Evolutionary conservation across 768 basidiomycete genomes (phyloP).

Genomic region (Trametes gibbosa): DNA sequence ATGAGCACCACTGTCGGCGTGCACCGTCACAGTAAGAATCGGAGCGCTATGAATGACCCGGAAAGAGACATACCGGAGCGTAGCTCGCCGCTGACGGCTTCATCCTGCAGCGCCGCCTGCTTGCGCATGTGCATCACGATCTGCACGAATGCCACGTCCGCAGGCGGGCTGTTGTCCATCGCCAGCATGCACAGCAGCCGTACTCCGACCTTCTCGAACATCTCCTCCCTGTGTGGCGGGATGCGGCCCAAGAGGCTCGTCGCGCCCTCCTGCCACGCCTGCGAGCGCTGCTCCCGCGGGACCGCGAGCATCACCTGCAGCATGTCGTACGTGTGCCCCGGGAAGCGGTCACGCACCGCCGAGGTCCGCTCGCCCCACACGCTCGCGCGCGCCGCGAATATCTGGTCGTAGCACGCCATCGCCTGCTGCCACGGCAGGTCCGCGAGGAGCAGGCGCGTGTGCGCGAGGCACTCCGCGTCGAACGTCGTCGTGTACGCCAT

Average conservation of each 20-base stretch:
- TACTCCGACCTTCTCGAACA: neutral
- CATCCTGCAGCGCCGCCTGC: neutral
- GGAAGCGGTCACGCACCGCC: neutral
- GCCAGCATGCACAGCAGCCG: neutral
- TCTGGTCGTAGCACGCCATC: constrained; percentile 3
- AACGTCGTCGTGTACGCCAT: constrained; percentile 10
- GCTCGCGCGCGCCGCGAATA: neutral
- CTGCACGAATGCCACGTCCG: constrained; percentile 4
- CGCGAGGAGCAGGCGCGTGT: neutral
- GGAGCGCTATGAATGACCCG: neutral
- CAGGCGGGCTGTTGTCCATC: neutral
- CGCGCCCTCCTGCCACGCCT: neutral
- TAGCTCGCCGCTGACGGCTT: neutral
- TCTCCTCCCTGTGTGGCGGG: neutral
- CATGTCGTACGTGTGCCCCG: constrained; percentile 4
- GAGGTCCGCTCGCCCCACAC: constrained; percentile 2
- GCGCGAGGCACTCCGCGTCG: neutral
- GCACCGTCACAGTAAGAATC: neutral
- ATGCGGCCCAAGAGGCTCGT: neutral
- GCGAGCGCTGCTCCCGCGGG: neutral
- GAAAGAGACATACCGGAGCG: constrained; percentile 1
- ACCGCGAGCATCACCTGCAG: constrained; percentile 5
- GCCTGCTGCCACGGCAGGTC: constrained; percentile 6
- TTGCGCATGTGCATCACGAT: constrained; percentile 9
- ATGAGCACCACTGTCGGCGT: constrained; percentile 1